These are phyloP conservation scores for Solanum pimpinellifolium DNA, from an alignment of 257 asterid species.

Conservation along the genomic window DNA sequence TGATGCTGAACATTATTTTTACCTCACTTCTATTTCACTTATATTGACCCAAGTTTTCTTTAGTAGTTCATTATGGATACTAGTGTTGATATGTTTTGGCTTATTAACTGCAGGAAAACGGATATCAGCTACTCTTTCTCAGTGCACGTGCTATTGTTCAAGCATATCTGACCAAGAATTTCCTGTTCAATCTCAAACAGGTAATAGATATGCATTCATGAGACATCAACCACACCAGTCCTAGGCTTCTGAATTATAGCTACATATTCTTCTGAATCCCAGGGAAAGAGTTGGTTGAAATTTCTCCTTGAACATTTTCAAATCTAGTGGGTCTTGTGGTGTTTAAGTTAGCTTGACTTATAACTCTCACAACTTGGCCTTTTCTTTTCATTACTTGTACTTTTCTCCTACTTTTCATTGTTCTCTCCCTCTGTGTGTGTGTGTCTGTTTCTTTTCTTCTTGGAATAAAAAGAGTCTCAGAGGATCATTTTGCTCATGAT, in stretches of 20 bases:
- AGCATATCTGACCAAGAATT: conserved; percentile 83
- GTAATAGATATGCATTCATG: conserved; percentile 16
- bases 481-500: neutral
- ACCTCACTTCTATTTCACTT: neutral
- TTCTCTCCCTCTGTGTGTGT: neutral
- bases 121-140: conserved; percentile 90
- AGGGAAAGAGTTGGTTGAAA: neutral
- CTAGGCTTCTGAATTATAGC: neutral
- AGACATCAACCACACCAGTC: neutral
- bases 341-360: neutral
- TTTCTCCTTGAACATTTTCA: neutral
- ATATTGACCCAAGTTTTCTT: neutral
- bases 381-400: neutral
- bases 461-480: neutral
- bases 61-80: neutral
- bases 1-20: neutral
- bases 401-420: neutral
- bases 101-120: conserved; percentile 59
- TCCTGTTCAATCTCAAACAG: conserved; percentile 93
- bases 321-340: neutral
- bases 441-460: neutral
- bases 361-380: neutral
- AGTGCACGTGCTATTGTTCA: conserved; percentile 99
- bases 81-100: neutral
- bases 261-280: neutral